Base-by-base conservation (phyloP, 225 moss, liverwort and hornwort species). In the Marchantia polymorpha region DNA sequence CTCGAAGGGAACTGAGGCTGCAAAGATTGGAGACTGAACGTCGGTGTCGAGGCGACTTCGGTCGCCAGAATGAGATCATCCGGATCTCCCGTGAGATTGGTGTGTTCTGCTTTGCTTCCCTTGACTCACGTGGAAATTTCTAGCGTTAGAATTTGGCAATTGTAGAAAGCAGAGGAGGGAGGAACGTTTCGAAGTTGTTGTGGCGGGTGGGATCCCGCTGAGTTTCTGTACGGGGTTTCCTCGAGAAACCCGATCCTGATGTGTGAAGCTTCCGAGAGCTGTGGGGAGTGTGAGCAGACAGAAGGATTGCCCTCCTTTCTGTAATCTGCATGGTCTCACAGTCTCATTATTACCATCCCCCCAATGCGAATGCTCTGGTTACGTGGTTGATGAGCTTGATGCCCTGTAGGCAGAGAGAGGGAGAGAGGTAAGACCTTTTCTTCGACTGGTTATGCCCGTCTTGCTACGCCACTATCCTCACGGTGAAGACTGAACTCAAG, bases 51-150 rank as follows among this genome's bases (percentile, higher is more conserved):
- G 12, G 50, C 52, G 69, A 80, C 65, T 80, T 52, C 54, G 63
- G 79, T 72, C 7, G 86, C 73, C 49, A 80, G 83, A 82, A 87
- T 87, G 87, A 84, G 84, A 84, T 87, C 87, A 47, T 87, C 87
- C 69, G 87, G 87, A 82, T 80, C 84, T 60, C 77, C 87, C 39
- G 87, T 87, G 63, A 82, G 63, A 82, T 87, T 56, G 87, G 87
- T 87, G 74, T 59, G 84, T 77, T 39, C 54, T 31, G 78, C 53
- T 58, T 73, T n/a, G 52, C 25, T 65, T 20, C 50, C 50, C 48
- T 17, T 6, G 25, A 39, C 29, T 7, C 39, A 61, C 25, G 23
- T 76, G 60, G 47, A 76, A 69, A 16, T 67, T 54, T 16, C 3
- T 65, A 15, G 10, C 52, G 7, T 51, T 52, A 4, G 72, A 72